phyloP scores from a whole-genome alignment of 2,329 filamentous ascomycete species.

The Exophiala mesophila region DNA sequence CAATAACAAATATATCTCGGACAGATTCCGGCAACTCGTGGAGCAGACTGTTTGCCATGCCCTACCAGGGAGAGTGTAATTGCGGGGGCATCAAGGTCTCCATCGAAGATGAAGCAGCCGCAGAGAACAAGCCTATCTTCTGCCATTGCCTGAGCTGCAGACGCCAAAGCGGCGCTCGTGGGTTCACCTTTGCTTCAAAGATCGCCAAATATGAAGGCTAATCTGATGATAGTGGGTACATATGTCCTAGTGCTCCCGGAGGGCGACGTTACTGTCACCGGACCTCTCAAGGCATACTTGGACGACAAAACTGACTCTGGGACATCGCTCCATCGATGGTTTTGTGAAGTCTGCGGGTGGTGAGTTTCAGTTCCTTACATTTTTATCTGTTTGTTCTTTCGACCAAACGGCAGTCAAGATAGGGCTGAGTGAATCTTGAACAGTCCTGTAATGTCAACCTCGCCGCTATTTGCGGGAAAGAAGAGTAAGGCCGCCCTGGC shows the following conservation, averaged over 20 bases:
- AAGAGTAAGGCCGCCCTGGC: conserved; percentile 3
- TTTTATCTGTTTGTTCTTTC: background rate
- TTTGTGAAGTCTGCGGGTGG: conserved; percentile 15
- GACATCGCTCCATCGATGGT: conserved; percentile 10
- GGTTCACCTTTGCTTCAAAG: background rate
- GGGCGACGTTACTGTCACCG: conserved; percentile 10
- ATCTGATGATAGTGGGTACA: conserved; percentile 3
- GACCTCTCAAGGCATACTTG: conserved; percentile 11
- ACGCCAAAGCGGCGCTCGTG: conserved; percentile 14
- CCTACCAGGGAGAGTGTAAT: conserved; percentile 15
- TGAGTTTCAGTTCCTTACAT: conserved; percentile 4
- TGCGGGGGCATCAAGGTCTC: conserved; percentile 16
- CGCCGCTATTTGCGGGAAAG: conserved; percentile 1
- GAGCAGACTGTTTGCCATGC: too few species aligned
- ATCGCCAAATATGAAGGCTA: background rate
- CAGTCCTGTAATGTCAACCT: conserved; percentile 10
- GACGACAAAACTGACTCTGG: conserved; percentile 15
- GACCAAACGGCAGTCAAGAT: too few species aligned
- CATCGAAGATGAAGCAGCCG: conserved; percentile 5
- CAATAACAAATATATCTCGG: too few species aligned
- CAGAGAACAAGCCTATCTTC: conserved; percentile 5
- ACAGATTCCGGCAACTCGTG: too few species aligned
- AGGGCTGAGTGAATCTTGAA: too few species aligned
- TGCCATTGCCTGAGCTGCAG: conserved; percentile 13
- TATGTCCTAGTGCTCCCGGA: conserved; percentile 10